A percentile compares a stretch with the other conserved stretches of the same genome.
These are phyloP conservation scores for Pseudopithomyces chartarum DNA, from an alignment of 2,329 filamentous ascomycete genomes.

Conservation along the genomic window DNA sequence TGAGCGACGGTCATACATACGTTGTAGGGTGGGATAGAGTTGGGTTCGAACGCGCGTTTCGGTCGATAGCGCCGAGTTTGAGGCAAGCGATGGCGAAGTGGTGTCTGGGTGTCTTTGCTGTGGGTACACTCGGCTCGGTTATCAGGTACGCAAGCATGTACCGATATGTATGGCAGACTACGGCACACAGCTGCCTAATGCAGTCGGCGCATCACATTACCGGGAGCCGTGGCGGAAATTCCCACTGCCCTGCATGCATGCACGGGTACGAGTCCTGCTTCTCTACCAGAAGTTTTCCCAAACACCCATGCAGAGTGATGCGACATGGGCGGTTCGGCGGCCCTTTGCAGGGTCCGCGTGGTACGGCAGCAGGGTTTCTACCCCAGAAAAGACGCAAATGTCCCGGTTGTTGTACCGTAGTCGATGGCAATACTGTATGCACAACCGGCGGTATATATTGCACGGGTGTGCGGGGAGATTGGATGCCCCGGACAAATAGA, in stretches of 20 bases:
- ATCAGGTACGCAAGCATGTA: neutral
- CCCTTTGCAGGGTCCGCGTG: slow-evolving; percentile 24
- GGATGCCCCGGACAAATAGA: slow-evolving; percentile 33
- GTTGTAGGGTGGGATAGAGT: slow-evolving; percentile 35
- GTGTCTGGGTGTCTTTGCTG: neutral
- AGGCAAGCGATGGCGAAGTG: slow-evolving; percentile 8
- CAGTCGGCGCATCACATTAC: neutral
- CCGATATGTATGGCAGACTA: neutral
- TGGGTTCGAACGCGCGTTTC: slow-evolving; percentile 31
- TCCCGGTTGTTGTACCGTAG: slow-evolving; percentile 35
- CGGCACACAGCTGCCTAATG: slow-evolving; percentile 10
- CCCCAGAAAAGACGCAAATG: slow-evolving; percentile 39
- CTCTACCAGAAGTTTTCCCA: neutral
- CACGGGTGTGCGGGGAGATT: slow-evolving; percentile 37
- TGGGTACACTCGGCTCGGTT: neutral
- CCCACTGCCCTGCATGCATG: neutral
- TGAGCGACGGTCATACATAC: slow-evolving; percentile 15
- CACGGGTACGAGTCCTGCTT: neutral
- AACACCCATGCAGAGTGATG: slow-evolving; percentile 18
- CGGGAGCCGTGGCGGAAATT: slow-evolving; percentile 1
- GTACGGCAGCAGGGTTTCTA: slow-evolving; percentile 30
- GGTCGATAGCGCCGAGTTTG: neutral
- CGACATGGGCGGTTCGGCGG: slow-evolving; percentile 25
- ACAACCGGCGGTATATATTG: slow-evolving; percentile 31
- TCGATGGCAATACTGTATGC: slow-evolving; percentile 24